Base-by-base conservation (phyloP, 176 grass and related monocot species). In the Cenchrus fungigraminus region DNA sequence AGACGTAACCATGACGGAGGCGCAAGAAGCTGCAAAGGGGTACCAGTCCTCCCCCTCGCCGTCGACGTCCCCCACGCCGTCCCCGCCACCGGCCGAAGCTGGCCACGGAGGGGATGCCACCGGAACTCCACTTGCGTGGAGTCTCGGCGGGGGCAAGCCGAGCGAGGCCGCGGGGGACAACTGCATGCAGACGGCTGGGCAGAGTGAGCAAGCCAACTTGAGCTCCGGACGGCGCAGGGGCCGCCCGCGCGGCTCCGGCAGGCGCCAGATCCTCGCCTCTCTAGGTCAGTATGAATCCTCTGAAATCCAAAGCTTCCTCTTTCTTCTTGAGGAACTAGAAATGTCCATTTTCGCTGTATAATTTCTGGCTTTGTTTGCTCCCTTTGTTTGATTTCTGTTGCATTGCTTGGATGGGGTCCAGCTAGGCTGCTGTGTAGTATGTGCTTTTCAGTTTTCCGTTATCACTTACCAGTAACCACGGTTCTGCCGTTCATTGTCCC, bases 181-280 rank as follows among this genome's bases (percentile, higher is more conserved):
- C n/a, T 69, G 73, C 78, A 73, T 80, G 80, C 72, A 84, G 52
- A 85, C 64, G 75, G 32, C 73, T 6, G 89, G 20, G 43, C 91
- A 79, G 25, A 61, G 79, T 42, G 82, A 84, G 49, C 83, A 88
- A 3, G 79, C 37, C 51, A 81, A 76, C 73, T 65, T 84, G 32
- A 87, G 81, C 80, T 84, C 83, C 40, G 92, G 89, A 4, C 83
- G 90, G 63, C 88, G 97, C 20, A 87, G 89, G 77, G 97, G 97
- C 31, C 89, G 93, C 60, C 97, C 97, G n/a, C 80, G 72, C n/a
- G 97, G 97, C 16, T 95, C 93, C 54, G 97, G 97, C 76, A 94
- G 87, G 79, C 90, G 93, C 46, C 97, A 98, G 91, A 85, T 98
- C 80, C 93, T 98, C 31, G 80, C 93, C 40, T 55, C 90, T 83